A percentile compares a stretch with the other conserved stretches of the same genome.
These are phyloP conservation scores for Halophytophthora batemanensis DNA, from an alignment of 352 stramenopile species.

Conservation along the genomic window DNA sequence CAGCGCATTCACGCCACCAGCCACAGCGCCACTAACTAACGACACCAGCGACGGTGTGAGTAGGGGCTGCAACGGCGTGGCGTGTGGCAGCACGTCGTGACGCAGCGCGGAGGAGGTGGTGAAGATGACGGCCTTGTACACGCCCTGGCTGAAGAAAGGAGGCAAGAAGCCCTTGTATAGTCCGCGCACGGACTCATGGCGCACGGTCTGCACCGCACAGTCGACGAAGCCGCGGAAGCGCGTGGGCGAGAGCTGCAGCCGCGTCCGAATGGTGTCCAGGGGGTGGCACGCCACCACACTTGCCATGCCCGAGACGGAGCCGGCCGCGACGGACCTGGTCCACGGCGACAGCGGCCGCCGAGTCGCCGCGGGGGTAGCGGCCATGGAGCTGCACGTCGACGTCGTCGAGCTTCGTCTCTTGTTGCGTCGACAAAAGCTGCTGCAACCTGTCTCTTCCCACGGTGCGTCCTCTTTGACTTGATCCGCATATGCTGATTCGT, in stretches of 20 bases:
- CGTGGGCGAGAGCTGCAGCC: conserved; percentile 69
- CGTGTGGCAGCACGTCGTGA: conserved; percentile 43
- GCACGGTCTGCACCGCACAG: conserved; percentile 59
- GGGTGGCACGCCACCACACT: conserved; percentile 81
- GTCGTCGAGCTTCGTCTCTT: too few relatives aligned
- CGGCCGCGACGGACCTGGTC: conserved; percentile 67
- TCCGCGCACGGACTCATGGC: conserved; percentile 53
- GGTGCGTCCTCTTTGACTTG: too few relatives aligned
- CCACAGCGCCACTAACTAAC: conserved; percentile 41
- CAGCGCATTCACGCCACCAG: conserved; percentile 70
- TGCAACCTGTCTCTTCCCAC: too few relatives aligned
- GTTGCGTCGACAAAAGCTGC: too few relatives aligned
- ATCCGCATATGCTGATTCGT: too few relatives aligned
- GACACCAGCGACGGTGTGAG: conserved; percentile 44
- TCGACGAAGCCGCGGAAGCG: conserved; percentile 62
- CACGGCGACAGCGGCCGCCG: conserved; percentile 39
- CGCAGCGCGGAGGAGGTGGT: conserved; percentile 63
- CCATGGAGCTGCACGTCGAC: too few relatives aligned
- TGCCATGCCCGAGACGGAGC: conserved; percentile 80
- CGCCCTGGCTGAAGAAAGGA: conserved; percentile 83
- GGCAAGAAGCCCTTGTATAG: conserved; percentile 85
- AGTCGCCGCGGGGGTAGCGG: neutral
- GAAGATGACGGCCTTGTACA: conserved; percentile 91
- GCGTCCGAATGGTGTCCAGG: conserved; percentile 85
- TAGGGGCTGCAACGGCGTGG: conserved; percentile 31